Evolutionary conservation across 2,329 filamentous ascomycete species (phyloP).

Genomic region (Apiospora malaysiana): DNA sequence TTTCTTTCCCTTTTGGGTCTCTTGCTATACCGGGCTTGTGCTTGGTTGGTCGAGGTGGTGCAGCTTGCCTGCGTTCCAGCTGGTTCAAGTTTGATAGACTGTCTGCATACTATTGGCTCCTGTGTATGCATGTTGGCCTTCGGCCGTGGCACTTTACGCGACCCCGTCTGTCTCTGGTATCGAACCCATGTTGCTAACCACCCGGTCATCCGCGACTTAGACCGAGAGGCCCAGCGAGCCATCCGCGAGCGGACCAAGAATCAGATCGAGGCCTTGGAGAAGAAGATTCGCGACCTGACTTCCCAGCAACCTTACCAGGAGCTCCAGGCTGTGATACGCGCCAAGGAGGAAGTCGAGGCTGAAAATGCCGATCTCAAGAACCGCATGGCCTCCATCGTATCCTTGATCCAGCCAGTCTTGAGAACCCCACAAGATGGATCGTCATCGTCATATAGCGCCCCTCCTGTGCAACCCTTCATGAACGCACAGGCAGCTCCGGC

Average conservation of each 20-base stretch:
- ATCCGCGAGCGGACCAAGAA: conserved; percentile 83
- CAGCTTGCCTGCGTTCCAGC: background rate
- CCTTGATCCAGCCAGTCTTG: conserved; percentile 67
- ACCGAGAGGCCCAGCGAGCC: conserved; percentile 84
- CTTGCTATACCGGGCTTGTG: conserved; percentile 21
- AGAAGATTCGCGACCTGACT: conserved; percentile 75
- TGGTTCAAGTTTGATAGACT: background rate
- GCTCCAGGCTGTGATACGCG: conserved; percentile 74
- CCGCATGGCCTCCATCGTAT: conserved; percentile 68
- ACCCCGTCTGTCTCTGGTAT: background rate
- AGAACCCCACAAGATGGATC: conserved; percentile 35
- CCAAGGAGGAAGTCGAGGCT: conserved; percentile 77
- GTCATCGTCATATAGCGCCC: conserved; percentile 27
- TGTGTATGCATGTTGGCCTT: background rate
- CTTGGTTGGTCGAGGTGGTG: background rate
- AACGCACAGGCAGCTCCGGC: background rate
- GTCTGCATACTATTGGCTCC: background rate
- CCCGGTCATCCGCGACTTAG: conserved; percentile 47
- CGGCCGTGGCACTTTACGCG: background rate
- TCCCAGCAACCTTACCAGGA: conserved; percentile 84
- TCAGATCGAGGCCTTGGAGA: conserved; percentile 78
- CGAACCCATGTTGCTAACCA: conserved; percentile 1
- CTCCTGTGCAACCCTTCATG: background rate
- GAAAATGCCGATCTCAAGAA: conserved; percentile 82
- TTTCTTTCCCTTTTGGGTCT: background rate